Evolutionary conservation across 164 flowering plant species (phyloP).

Genomic region (Brasenia schreberi): DNA sequence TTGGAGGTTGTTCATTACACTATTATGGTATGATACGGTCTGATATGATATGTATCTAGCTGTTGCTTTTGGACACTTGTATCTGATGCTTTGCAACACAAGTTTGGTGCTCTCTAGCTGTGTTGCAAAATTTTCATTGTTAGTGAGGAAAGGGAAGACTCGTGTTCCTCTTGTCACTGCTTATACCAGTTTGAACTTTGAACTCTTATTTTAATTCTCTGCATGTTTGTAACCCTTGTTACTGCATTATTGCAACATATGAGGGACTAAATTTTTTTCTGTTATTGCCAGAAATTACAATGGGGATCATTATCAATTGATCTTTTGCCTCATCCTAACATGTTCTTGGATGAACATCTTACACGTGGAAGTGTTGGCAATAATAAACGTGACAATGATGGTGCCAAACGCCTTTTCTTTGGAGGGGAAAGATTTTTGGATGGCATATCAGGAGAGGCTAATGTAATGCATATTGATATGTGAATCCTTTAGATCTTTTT

Average conservation of each 20-base stretch:
- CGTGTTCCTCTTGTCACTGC: too few species aligned
- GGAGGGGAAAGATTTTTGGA: conserved; percentile 95
- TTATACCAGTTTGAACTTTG: neutral
- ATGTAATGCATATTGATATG: conserved; percentile 37
- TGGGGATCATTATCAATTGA: conserved; percentile 91
- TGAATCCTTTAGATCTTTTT: neutral
- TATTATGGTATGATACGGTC: too few species aligned
- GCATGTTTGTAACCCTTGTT: neutral
- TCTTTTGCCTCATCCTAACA: conserved; percentile 97
- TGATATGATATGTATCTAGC: too few species aligned
- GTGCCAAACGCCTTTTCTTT: conserved; percentile 89
- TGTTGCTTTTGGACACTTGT: too few species aligned
- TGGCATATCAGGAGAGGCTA: conserved; percentile 90
- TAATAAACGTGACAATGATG: conserved; percentile 77
- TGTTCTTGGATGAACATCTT: conserved; percentile 69
- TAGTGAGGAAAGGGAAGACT: too few species aligned
- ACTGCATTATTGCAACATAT: neutral
- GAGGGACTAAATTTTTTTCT: conserved; percentile 4
- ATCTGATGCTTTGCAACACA: too few species aligned
- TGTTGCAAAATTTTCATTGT: too few species aligned
- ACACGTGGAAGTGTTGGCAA: conserved; percentile 37
- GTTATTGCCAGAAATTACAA: conserved; percentile 70
- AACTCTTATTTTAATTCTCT: neutral
- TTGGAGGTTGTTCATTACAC: too few species aligned
- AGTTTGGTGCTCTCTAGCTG: too few species aligned